These are phyloP conservation scores for Chrysochromulina tobinii DNA, from an alignment of 78 protist genomes.

Conservation along the genomic window DNA sequence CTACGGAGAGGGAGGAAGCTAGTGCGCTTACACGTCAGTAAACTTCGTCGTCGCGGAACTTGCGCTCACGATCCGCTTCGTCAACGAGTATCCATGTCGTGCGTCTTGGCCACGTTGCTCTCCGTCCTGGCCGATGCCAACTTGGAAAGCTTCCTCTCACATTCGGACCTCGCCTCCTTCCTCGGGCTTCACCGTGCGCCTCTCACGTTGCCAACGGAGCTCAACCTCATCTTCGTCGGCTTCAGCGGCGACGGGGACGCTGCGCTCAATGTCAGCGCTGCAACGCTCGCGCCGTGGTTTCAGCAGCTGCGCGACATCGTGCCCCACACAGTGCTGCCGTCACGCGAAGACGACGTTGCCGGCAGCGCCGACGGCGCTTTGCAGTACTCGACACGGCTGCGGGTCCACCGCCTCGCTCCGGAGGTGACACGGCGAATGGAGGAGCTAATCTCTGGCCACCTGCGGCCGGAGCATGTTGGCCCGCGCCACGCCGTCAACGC, in stretches of 20 bases:
- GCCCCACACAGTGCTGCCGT: neutral
- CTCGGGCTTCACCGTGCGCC: neutral
- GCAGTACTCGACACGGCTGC: neutral
- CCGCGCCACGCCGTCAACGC: too few species aligned
- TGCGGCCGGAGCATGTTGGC: neutral
- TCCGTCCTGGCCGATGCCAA: too few species aligned
- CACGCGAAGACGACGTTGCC: neutral
- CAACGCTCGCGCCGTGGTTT: neutral
- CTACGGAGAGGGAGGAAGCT: too few species aligned
- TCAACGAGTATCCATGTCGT: too few species aligned
- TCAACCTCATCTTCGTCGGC: neutral
- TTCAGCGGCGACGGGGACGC: neutral
- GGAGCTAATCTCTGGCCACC: neutral
- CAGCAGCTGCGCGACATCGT: neutral
- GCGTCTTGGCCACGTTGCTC: too few species aligned
- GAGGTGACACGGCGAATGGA: neutral
- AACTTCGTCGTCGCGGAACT: too few species aligned
- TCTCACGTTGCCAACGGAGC: neutral
- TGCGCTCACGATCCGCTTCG: too few species aligned
- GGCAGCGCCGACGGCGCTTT: neutral
- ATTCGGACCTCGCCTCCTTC: neutral
- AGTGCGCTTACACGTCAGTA: too few species aligned
- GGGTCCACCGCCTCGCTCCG: neutral
- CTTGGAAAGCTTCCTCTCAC: too few species aligned
- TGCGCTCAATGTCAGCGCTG: neutral